phyloP scores from a whole-genome alignment of 345 rosid species.

The Rhizophora mangle region DNA sequence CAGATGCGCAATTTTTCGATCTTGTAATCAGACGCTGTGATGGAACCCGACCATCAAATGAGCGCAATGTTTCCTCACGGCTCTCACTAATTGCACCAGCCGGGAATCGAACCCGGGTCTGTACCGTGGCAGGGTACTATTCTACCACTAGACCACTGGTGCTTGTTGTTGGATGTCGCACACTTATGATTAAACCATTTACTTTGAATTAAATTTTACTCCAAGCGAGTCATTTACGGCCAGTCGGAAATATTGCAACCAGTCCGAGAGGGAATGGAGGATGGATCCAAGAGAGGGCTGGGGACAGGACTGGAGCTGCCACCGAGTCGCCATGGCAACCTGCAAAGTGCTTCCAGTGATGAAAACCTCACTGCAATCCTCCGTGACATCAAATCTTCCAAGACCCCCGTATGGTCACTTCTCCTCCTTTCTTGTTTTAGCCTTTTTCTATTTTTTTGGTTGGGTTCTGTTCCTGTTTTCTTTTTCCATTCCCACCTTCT shows the following conservation, averaged over 20 bases:
- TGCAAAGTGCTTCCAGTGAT: conserved; percentile 50
- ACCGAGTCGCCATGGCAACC: conserved; percentile 44
- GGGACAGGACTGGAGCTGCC: conserved; percentile 33
- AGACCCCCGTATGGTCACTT: conserved; percentile 34
- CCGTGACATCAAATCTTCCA: conserved; percentile 46
- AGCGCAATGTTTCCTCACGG: background rate
- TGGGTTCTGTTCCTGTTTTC: background rate
- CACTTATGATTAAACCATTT: too few species aligned
- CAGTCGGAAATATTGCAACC: too few species aligned
- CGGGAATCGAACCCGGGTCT: conserved; percentile 23
- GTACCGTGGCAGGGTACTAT: background rate
- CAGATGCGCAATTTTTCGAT: background rate
- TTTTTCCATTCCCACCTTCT: background rate
- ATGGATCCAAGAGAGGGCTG: conserved; percentile 24
- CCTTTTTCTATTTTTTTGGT: background rate
- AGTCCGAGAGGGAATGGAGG: conserved; percentile 15
- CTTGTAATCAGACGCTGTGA: background rate
- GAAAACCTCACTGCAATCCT: conserved; percentile 39
- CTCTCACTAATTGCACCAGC: background rate
- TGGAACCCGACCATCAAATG: background rate
- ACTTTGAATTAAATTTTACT: too few species aligned
- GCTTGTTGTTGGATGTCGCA: fast-evolving
- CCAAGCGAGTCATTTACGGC: fast-evolving
- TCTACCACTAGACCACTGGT: conserved; percentile 14
- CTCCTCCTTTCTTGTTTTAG: background rate